These are phyloP conservation scores for Crotalaria pallida DNA, from an alignment of 306 rosid genomes.

Conservation along the genomic window DNA sequence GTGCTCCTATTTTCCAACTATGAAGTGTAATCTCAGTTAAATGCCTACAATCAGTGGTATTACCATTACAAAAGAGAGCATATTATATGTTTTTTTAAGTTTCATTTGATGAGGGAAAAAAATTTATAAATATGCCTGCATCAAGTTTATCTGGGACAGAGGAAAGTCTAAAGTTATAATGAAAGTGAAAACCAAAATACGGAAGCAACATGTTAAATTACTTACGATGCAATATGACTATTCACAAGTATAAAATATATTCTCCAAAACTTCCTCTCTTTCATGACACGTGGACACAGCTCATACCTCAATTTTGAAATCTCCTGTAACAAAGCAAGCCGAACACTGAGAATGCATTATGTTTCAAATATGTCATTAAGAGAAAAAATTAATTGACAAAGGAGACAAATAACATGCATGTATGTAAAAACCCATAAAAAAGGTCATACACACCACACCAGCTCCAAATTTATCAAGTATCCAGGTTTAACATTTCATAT, in stretches of 20 bases:
- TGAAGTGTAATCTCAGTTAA: neutral
- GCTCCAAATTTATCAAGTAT: neutral
- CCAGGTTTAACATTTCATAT: neutral
- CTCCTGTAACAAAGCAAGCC: conserved; percentile 39
- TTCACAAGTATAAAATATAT: conserved; percentile 59
- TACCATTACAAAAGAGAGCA: neutral
- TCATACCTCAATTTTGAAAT: conserved; percentile 63
- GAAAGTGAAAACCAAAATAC: conserved; percentile 18
- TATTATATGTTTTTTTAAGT: neutral
- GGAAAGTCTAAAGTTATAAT: neutral
- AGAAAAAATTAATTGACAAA: neutral
- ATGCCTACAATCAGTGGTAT: neutral
- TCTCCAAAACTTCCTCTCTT: conserved; percentile 75
- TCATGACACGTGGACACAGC: conserved; percentile 69
- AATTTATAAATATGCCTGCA: neutral
- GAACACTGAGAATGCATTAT: neutral
- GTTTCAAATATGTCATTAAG: neutral
- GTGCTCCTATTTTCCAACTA: neutral
- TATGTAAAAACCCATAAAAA: neutral
- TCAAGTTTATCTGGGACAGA: neutral
- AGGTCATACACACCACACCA: too few species aligned
- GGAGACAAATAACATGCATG: neutral
- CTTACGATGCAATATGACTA: conserved; percentile 59
- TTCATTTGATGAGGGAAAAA: neutral
- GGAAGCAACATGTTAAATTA: conserved; percentile 5